Base-by-base conservation (phyloP, 2,329 filamentous ascomycete genomes). In the Aphanocladium album region DNA sequence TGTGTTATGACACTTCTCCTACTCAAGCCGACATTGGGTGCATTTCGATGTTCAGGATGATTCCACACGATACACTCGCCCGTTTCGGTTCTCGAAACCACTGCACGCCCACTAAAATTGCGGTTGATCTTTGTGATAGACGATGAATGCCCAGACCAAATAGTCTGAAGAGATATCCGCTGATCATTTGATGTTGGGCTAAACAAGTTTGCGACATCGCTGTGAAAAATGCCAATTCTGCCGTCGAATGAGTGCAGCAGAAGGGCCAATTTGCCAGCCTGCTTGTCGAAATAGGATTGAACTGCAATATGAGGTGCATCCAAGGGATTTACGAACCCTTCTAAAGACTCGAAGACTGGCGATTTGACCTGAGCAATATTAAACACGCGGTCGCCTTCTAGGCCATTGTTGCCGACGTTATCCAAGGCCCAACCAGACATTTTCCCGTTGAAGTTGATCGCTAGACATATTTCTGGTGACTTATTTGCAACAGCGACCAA, bases 341-440 rank as follows among this genome's bases (percentile, higher is more conserved):
- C 71, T n/a, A 82, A 65, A 49, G 80, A 79, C 41, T 80, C 76
- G 41, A 87, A 76, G 58, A 81, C 76, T 19, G 75, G 69, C 1
- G 81, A 82, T 68, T 90, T 85, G 27, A 93, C 83, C 68, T 96
- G 90, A 1, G 91, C 86, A 66, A 97, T 87, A 69, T 91, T 95
- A 77, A 95, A 96, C n/a, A 93, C 84, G 63, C 87, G 86, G 30
- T 85, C 80, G 4, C 83, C 80, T 62, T 84, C 84, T 65, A 84
- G 85, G 35, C 81, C 78, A 69, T 88, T 91, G 67, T 84, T 87
- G 39, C 89, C 88, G 21, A 96, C 83, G 69, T 93, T 93, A 72
- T 98, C 93, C 60, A 99, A 76, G 0, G 91, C 93, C 90, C 93
- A 97, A 0, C 91, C 91, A 45, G 90, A 92, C 89, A 98, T 91